These are phyloP conservation scores for Deuterostichococcus epilithicus DNA, from an alignment of 139 green algal genomes.

Conservation along the genomic window DNA sequence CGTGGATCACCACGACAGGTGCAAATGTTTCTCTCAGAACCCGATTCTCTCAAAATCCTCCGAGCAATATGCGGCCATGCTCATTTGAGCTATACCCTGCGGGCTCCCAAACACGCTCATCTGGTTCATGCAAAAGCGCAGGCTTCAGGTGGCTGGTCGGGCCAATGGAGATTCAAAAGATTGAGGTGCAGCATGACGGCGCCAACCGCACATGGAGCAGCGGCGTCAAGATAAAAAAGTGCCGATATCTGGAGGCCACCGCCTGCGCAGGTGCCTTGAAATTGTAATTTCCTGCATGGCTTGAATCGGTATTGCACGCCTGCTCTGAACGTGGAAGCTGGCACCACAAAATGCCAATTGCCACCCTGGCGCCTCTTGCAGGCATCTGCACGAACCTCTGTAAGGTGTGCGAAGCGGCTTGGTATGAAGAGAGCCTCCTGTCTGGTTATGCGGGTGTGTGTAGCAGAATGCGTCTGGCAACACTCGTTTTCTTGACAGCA, in stretches of 20 bases:
- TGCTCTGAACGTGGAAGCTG: not conserved
- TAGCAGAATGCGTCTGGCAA: not conserved
- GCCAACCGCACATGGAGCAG: slow-evolving; percentile 31
- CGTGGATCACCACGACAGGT: slow-evolving; percentile 41
- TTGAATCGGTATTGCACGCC: not conserved
- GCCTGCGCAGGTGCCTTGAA: slow-evolving; percentile 45
- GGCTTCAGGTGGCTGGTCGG: slow-evolving; percentile 62
- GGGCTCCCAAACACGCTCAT: too few species aligned
- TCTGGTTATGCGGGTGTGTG: not conserved
- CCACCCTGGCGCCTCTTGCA: not conserved
- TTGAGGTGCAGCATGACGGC: slow-evolving; percentile 33
- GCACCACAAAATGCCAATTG: not conserved
- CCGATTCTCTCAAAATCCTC: too few species aligned
- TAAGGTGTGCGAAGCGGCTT: slow-evolving; percentile 4
- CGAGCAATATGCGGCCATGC: too few species aligned
- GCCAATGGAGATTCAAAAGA: slow-evolving; percentile 24
- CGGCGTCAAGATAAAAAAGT: slow-evolving; percentile 60
- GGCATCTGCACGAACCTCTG: slow-evolving; percentile 28
- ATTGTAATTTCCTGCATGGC: not conserved
- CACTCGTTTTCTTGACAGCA: too few species aligned
- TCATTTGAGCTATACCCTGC: too few species aligned
- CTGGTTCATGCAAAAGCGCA: too few species aligned
- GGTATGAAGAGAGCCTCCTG: not conserved
- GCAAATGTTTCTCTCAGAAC: too few species aligned
- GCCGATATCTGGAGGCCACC: slow-evolving; percentile 51